phyloP scores from a whole-genome alignment of 805 yeast genomes.

The Candida sanyiensis region DNA sequence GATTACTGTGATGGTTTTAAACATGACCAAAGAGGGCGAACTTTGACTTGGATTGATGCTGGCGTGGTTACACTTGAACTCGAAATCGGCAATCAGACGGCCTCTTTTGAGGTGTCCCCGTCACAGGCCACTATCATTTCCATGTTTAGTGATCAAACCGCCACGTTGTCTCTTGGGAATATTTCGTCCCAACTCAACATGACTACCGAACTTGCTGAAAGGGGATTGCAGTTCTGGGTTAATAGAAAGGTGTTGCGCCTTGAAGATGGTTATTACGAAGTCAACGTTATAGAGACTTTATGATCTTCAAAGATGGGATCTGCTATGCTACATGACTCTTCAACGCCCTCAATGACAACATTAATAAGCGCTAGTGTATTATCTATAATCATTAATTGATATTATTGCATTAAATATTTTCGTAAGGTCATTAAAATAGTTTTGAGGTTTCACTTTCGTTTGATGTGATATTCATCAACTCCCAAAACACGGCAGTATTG shows the following conservation, averaged over 20 bases:
- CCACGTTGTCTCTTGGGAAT: slow-evolving; percentile 28
- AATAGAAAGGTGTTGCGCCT: slow-evolving; percentile 43
- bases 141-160: slow-evolving; percentile 33
- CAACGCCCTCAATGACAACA: too few species aligned
- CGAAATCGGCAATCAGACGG: slow-evolving; percentile 40
- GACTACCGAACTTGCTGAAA: slow-evolving; percentile 34
- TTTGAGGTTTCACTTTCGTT: not conserved
- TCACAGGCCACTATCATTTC: slow-evolving; percentile 62
- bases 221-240: slow-evolving; percentile 57
- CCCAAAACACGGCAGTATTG: slow-evolving; percentile 40
- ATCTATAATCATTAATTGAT: too few species aligned
- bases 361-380: too few species aligned
- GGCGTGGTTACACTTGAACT: slow-evolving; percentile 62
- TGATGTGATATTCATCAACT: slow-evolving; percentile 10
- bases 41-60: slow-evolving; percentile 46
- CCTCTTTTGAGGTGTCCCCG: slow-evolving; percentile 50
- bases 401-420: not conserved
- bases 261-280: slow-evolving; percentile 25
- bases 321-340: too few species aligned
- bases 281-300: slow-evolving; percentile 11
- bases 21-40: slow-evolving; percentile 48
- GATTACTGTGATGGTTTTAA: slow-evolving; percentile 41
- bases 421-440: too few species aligned
- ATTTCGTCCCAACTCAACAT: slow-evolving; percentile 36
- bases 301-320: too few species aligned